Conservation (phyloP, 306 rosid genomes). For the Sesbania bispinosa region DNA sequence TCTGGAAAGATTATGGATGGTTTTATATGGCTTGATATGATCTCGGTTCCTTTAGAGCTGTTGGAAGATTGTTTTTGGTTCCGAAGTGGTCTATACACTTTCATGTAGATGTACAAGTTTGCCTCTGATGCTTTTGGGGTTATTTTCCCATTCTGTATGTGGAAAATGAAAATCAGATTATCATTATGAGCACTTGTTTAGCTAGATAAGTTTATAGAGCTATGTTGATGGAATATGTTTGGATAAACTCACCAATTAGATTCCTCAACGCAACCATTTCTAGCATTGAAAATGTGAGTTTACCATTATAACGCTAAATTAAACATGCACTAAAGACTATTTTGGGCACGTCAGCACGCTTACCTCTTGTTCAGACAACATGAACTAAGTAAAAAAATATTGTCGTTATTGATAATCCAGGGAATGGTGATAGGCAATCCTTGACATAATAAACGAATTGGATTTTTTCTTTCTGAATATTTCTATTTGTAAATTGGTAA, state of each 20-base stretch:
- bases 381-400: background rate
- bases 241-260: too few species aligned
- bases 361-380: background rate
- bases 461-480: background rate
- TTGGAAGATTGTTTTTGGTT: conserved; percentile 29
- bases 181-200: conserved; percentile 5
- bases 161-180: conserved; percentile 13
- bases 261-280: too few species aligned
- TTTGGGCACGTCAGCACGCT: background rate
- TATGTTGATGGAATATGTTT: background rate
- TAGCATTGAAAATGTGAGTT: too few species aligned
- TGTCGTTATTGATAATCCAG: background rate
- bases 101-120: conserved; percentile 30
- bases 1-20: conserved; percentile 35
- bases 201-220: background rate
- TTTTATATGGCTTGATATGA: conserved; percentile 44
- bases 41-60: conserved; percentile 30
- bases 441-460: background rate
- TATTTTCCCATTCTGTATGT: conserved; percentile 21
- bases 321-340: background rate
- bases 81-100: conserved; percentile 25
- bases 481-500: background rate
- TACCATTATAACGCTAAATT: too few species aligned
- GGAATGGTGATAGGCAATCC: background rate
- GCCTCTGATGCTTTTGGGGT: conserved; percentile 17